Conservation (phyloP, 2,329 filamentous ascomycete species). For the Pyricularia pennisetigena region DNA sequence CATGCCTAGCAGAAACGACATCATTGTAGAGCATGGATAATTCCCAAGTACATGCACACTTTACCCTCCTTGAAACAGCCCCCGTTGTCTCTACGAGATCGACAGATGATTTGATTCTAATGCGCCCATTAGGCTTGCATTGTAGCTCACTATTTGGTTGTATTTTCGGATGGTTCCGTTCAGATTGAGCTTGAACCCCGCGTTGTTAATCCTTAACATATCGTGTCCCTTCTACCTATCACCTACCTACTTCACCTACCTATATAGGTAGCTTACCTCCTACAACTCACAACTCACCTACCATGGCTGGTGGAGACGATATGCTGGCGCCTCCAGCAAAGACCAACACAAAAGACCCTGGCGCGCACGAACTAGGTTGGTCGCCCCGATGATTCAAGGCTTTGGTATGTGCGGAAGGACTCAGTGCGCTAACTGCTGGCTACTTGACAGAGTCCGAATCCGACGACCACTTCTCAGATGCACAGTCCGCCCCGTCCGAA, state of each 20-base stretch:
- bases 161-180: not conserved
- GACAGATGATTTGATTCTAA: not conserved
- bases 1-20: not conserved
- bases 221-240: not conserved
- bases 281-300: not conserved
- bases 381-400: slow-evolving; percentile 5
- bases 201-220: not conserved
- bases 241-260: not conserved
- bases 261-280: not conserved
- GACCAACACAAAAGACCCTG: slow-evolving; percentile 39
- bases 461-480: slow-evolving; percentile 62
- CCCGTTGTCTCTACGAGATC: not conserved
- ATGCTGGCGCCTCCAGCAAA: slow-evolving; percentile 29
- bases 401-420: not conserved
- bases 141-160: not conserved
- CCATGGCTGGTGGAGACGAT: slow-evolving; percentile 23
- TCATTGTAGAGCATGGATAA: not conserved
- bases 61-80: not conserved
- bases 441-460: slow-evolving; percentile 38
- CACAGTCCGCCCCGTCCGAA: slow-evolving; percentile 40
- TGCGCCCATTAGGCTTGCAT: not conserved
- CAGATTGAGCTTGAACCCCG: not conserved
- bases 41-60: not conserved
- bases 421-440: not conserved
- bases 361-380: slow-evolving; percentile 50